These are phyloP conservation scores for Termitomyces sp. DNA, from an alignment of 768 basidiomycete species.

Conservation along the genomic window DNA sequence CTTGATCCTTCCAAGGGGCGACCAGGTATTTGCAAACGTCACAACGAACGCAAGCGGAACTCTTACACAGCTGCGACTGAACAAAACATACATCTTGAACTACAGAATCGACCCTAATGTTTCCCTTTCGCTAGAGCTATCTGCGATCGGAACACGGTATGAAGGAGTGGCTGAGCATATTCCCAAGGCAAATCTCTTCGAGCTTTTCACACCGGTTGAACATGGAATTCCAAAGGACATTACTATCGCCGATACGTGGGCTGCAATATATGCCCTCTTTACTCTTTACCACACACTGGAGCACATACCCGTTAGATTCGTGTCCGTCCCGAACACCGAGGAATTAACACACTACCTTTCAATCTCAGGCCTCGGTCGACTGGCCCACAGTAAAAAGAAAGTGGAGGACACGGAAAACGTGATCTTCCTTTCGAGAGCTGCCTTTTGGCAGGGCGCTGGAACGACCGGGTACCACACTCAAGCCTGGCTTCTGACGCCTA, in stretches of 20 bases:
- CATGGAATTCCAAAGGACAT: conserved; percentile 15
- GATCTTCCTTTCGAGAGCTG: conserved; percentile 35
- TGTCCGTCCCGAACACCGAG: conserved; percentile 23
- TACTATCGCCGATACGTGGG: conserved; percentile 34
- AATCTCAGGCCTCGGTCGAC: conserved; percentile 31
- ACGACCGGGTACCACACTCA: conserved; percentile 27
- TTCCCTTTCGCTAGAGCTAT: conserved; percentile 20
- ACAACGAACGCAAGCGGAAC: conserved; percentile 6
- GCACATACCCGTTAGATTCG: conserved; percentile 34
- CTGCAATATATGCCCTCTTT: conserved; percentile 36
- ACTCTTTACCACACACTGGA: conserved; percentile 34
- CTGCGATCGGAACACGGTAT: conserved; percentile 24
- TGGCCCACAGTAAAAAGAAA: conserved; percentile 13
- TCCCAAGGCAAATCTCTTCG: conserved; percentile 23
- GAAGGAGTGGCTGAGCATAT: conserved; percentile 25
- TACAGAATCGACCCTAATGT: conserved; percentile 11
- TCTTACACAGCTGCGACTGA: conserved; percentile 17
- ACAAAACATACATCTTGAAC: conserved; percentile 17
- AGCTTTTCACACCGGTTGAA: conserved; percentile 18
- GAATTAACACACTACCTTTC: conserved; percentile 35
- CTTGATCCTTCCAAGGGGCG: conserved; percentile 25
- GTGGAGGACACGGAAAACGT: conserved; percentile 15
- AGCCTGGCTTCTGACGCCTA: conserved; percentile 23
- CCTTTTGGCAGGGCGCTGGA: conserved; percentile 52
- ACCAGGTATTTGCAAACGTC: conserved; percentile 15